phyloP scores from a whole-genome alignment of 1,284 basidiomycete species.

The Naganishia albida region DNA sequence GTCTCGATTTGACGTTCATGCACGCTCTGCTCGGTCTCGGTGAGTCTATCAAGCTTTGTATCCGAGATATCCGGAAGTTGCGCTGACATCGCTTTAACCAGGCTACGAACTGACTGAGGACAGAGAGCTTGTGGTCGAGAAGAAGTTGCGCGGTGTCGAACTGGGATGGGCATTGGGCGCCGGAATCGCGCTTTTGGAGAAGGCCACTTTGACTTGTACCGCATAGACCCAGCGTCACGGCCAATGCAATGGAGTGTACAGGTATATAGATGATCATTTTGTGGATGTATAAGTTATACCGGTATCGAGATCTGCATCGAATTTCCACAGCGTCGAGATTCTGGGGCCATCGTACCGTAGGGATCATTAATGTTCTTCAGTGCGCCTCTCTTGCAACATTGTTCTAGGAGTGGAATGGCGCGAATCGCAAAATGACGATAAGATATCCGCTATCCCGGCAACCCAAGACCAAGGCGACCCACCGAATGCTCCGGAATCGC shows the following conservation, averaged over 20 bases:
- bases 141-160: conserved; percentile 88
- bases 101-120: conserved; percentile 76
- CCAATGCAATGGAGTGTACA: not conserved
- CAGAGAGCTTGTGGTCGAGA: conserved; percentile 74
- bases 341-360: too few relatives aligned
- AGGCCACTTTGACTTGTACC: conserved; percentile 51
- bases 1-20: conserved; percentile 95
- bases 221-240: conserved; percentile 35
- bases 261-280: conserved; percentile 12
- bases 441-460: too few relatives aligned
- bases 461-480: too few relatives aligned
- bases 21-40: conserved; percentile 74
- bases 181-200: conserved; percentile 65
- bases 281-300: not conserved
- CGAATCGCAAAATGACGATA: too few relatives aligned
- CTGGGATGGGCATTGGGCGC: conserved; percentile 93
- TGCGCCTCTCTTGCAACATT: too few relatives aligned
- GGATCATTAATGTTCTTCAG: too few relatives aligned
- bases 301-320: not conserved
- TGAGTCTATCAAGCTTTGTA: conserved; percentile 43
- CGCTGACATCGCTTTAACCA: conserved; percentile 14
- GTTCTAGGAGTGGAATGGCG: too few relatives aligned
- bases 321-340: too few relatives aligned
- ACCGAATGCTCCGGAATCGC: too few relatives aligned
- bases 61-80: not conserved